Conservation (phyloP, 2,329 filamentous ascomycete genomes). For the Colletotrichum eremochloae region DNA sequence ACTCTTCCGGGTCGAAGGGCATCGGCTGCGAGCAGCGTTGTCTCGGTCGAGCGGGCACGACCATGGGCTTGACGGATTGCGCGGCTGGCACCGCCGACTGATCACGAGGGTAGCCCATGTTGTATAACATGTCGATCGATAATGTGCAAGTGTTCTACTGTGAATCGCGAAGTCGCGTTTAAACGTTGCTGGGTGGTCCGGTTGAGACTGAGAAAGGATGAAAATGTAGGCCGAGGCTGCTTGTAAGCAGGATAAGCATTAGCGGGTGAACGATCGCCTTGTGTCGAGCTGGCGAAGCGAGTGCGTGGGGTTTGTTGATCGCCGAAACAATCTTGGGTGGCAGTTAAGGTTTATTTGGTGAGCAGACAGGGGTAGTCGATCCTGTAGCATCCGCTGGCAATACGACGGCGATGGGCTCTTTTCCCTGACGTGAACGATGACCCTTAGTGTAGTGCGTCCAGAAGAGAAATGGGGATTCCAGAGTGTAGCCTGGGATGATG, state of each 20-base stretch:
- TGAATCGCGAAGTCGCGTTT: neutral
- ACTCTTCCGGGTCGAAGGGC: conserved; percentile 67
- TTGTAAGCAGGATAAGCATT: neutral
- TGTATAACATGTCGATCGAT: conserved; percentile 44
- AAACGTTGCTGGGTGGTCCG: neutral
- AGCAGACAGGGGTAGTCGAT: conserved; percentile 1
- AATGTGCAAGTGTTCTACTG: conserved; percentile 14
- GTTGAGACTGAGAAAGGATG: neutral
- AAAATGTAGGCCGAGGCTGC: neutral
- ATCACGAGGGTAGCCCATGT: conserved; percentile 47
- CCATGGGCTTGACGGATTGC: conserved; percentile 27
- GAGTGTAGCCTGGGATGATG: neutral
- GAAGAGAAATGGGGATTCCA: neutral
- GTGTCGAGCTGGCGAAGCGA: neutral
- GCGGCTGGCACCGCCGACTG: conserved; percentile 27
- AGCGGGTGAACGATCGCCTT: neutral
- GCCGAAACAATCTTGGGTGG: conserved; percentile 3
- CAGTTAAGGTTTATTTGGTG: conserved; percentile 20
- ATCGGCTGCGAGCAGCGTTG: conserved; percentile 44
- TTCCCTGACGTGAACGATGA: conserved; percentile 10
- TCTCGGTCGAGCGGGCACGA: conserved; percentile 29
- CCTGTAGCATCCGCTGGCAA: conserved; percentile 10
- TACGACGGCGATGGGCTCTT: neutral
- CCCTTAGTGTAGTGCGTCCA: neutral
- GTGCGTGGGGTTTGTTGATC: conserved; percentile 11